Evolutionary conservation across 2,329 filamentous ascomycete species (phyloP), one percentile per base, ranked within the genome.

Genomic region (Nothopassalora personata): DNA sequence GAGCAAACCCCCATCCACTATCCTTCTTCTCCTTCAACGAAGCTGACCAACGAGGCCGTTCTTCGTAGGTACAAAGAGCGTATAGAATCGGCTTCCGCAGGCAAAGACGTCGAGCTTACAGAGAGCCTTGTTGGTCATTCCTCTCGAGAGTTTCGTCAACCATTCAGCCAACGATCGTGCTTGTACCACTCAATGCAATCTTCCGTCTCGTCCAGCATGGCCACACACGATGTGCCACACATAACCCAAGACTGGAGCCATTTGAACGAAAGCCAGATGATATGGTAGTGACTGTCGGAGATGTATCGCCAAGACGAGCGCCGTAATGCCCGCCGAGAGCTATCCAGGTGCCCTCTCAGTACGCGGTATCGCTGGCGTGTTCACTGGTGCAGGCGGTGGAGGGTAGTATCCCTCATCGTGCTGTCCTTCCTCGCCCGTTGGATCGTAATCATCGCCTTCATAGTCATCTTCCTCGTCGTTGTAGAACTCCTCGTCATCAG

Each of bases 401-500:
- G 65, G 65, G 53, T 67, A 66, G 51, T 67, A 66, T 31, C 64
- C 61, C 54, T 62, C 61, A 34, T 60, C 59, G 48, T 67, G 66
- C 13, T 64, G 58, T 46, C 67, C 66, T 48, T 67, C 64, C 10
- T 63, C 64, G 1, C 64, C 66, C 11, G 68, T 62, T 45, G 65
- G 65, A 54, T 69, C 67, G 51, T 70, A 68, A 43, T 68, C 67
- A 34, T 68, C 67, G 31, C 64, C 68, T 36, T 65, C 66, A 43
- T 66, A 68, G 10, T 51, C 49, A 13, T 68, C 64, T 31, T 43
- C 39, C 31, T 69, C 68, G 43, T 70, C 70, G 50, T 71, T 67
- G 62, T 69, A 72, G 57, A 67, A 70, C 52, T 72, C 68, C 52
- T 70, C 68, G 47, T 63, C 67, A n/a, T 69, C 69, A 2, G 62